Evolutionary conservation across 2,329 filamentous ascomycete genomes (phyloP).

Genomic region (Penicillium sclerotigenum): DNA sequence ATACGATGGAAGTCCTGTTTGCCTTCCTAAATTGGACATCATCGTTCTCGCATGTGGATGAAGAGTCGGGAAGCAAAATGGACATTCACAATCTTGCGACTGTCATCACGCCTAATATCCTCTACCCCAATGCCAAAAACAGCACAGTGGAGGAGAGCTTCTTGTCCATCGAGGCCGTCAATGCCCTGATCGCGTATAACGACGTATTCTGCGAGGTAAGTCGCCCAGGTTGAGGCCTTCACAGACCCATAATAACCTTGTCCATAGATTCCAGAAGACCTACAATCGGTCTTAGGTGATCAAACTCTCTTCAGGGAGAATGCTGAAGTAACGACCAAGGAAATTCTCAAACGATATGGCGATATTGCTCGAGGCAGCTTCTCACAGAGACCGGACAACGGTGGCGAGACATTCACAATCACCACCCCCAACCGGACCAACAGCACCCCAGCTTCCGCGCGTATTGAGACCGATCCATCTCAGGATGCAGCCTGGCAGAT

Average conservation of each 20-base stretch:
- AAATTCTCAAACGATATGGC: constrained; percentile 90
- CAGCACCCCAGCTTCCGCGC: constrained; percentile 53
- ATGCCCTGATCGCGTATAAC: constrained; percentile 85
- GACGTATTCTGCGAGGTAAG: constrained; percentile 96
- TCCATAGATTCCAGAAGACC: constrained; percentile 80
- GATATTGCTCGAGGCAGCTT: constrained; percentile 68
- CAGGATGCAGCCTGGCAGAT: constrained; percentile 69
- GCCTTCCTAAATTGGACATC: constrained; percentile 96
- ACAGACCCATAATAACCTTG: background rate
- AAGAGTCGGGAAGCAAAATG: constrained; percentile 98
- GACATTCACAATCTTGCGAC: constrained; percentile 96
- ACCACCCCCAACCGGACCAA: constrained; percentile 40
- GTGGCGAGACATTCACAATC: constrained; percentile 52
- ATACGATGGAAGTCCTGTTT: constrained; percentile 92
- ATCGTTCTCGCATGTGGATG: constrained; percentile 94
- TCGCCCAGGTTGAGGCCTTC: constrained; percentile 17
- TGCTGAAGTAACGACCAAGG: constrained; percentile 90
- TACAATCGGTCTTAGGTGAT: constrained; percentile 82
- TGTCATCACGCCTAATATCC: constrained; percentile 93
- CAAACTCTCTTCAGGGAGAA: constrained; percentile 74
- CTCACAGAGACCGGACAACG: constrained; percentile 53
- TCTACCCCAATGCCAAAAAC: constrained; percentile 68
- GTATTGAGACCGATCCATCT: constrained; percentile 81
- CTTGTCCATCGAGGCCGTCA: constrained; percentile 86
- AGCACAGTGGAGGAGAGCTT: constrained; percentile 84